Evolutionary conservation across 768 basidiomycete species (phyloP), one percentile per base, ranked within the genome.

Genomic region (Amanita brunnescens): DNA sequence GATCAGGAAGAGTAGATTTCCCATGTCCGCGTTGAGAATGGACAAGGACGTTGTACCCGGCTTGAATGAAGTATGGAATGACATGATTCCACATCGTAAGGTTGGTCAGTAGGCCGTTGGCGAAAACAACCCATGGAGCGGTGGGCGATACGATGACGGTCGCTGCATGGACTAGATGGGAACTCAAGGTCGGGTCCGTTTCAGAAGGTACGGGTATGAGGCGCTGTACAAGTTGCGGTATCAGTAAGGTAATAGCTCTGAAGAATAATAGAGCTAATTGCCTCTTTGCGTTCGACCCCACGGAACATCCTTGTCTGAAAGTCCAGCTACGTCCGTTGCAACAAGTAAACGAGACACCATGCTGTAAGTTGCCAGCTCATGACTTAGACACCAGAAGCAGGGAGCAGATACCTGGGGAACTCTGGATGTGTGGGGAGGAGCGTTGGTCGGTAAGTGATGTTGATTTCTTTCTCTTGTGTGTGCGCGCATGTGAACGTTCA

Each of bases 281-380:
- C 76, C 64, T 77, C 75, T 51, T 68, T 64, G 39, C 65, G 67
- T 21, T 77, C 70, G 21, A 75, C 54, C 2, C 76, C 77, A 76
- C 77, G 77, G 74, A 5, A 77, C 73, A 10, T 62, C 58, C 16
- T 64, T 59, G 39, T 77, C 71, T 0, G 73, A 70, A 55, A 72
- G 63, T 7, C 81, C 80, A 47, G 72, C 78, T 1, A 85, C 78
- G 55, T 85, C 81, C 10, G 79, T 70, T 0, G 80, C 72, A 10
- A 82, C 66, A 26, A 85, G 67, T 56, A 84, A 77, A n/a, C 83
- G 71, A 16, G 81, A 83, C 6, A 85, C 82, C 78, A 84, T 79
- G 65, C 84, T 84, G 63, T 85, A 85, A 0, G 70, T 65, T 4
- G 77, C 77, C 0, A 76, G 0, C 59, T 80, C 18, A 63, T 64